Evolutionary conservation across 1,139 yeast species (phyloP), one percentile per base, ranked within the genome.

Genomic region (Debaryomyces subglobosus): DNA sequence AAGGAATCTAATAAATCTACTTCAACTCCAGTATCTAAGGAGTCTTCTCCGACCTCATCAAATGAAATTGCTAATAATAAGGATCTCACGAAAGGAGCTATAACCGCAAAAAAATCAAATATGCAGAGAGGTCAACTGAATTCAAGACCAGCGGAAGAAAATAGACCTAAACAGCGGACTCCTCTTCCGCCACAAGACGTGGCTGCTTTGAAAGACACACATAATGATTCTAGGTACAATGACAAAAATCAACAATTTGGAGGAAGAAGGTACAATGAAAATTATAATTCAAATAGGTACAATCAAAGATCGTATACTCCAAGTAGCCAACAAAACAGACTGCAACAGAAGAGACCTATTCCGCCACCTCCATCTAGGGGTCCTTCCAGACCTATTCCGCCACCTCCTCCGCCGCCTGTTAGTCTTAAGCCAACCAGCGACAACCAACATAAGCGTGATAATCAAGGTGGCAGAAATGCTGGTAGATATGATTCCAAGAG

Each of bases 361-460:
- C 64, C 66, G 8, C 67, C 69, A 27, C 59, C 59, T 27, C 60
- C 59, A 13, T 43, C 51, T 16, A 33, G 46, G 29, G 46, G 51
- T n/a, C 41, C 54, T 6, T 50, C 55, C 13, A 40, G 50, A 39
- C 44, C 48, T 5, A 49, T 54, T 12, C 53, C 55, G 7, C 56
- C 60, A 18, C 66, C 65, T 23, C 58, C 60, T 2, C 60, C 60
- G 3, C 59, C 64, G n/a, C 52, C 61, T 6, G 67, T 65, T 21
- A 15, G 5, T 60, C 66, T 2, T 62, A 65, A 23, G 58, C 62
- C 32, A 38, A 53, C 23, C 21, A 39, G 29, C 4, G 39, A 44
- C 32, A 35, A 34, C 18, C 47, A 44, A 23, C 42, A 42, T 18
- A 39, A 47, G 21, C 48, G 41, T 21, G 44, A 49, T 13, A 49